These are phyloP conservation scores for Cornus florida DNA, from an alignment of 148 eudicot genomes.

Conservation along the genomic window DNA sequence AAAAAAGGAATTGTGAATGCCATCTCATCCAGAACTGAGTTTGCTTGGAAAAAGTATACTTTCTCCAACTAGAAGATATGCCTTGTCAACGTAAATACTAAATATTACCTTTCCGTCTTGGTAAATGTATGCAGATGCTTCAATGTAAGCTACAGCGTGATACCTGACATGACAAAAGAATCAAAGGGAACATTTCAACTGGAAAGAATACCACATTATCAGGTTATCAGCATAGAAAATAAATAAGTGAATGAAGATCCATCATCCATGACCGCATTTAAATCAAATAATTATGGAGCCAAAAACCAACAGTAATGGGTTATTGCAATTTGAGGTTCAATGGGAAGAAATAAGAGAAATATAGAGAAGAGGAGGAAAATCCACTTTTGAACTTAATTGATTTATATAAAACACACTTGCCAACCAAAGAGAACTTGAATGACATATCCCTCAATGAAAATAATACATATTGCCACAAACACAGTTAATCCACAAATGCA, in stretches of 20 bases:
- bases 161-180: constrained; percentile 53
- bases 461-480: neutral
- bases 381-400: neutral
- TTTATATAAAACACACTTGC: neutral
- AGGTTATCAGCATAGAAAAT: constrained; percentile 3
- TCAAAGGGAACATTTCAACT: neutral
- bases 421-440: neutral
- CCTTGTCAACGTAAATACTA: constrained; percentile 9
- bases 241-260: neutral
- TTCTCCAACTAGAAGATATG: neutral
- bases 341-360: neutral
- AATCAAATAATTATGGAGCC: neutral
- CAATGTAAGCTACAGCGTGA: constrained; percentile 94
- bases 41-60: neutral
- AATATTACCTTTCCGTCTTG: constrained; percentile 91
- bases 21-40: neutral
- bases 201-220: neutral
- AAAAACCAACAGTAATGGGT: neutral
- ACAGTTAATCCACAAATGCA: neutral
- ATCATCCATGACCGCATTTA: neutral
- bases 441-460: neutral
- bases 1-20: neutral
- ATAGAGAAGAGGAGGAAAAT: neutral
- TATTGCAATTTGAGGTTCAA: neutral
- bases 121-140: constrained; percentile 87